phyloP scores from a whole-genome alignment of 352 stramenopile genomes.

The Phytophthora pistaciae region DNA sequence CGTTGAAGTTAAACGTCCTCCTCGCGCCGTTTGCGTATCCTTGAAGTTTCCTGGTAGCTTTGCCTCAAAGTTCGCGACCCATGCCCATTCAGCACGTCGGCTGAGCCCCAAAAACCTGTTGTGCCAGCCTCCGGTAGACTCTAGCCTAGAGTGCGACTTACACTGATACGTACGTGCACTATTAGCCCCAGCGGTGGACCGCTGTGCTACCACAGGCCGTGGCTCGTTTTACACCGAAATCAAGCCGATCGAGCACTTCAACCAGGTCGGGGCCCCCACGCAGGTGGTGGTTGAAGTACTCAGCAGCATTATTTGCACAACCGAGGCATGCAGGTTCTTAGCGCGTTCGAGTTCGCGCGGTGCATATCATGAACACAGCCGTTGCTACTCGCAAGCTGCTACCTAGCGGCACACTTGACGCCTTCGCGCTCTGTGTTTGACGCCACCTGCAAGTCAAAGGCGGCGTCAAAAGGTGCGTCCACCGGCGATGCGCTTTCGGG shows the following conservation, averaged over 20 bases:
- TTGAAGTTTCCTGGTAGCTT: conserved; percentile 35
- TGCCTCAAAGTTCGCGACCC: conserved; percentile 5
- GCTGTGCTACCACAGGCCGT: neutral
- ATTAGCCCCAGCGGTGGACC: neutral
- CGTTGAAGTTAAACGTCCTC: conserved; percentile 28
- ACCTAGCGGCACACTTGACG: no score
- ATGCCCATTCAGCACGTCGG: conserved; percentile 8
- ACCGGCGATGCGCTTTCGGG: conserved; percentile 15
- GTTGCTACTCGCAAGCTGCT: no score
- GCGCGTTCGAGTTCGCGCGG: neutral
- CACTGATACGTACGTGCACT: neutral
- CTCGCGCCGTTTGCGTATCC: conserved; percentile 21
- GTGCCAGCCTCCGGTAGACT: neutral
- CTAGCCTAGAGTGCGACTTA: neutral
- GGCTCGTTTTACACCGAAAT: conserved; percentile 8
- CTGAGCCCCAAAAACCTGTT: neutral
- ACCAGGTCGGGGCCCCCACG: conserved; percentile 2
- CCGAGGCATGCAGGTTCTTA: neutral
- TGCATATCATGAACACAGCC: no score
- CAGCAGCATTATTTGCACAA: neutral
- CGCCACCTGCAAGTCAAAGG: neutral
- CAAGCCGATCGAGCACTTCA: conserved; percentile 13
- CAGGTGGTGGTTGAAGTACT: conserved; percentile 14
- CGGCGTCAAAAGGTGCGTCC: neutral
- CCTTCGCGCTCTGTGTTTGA: no score